Conservation (phyloP, 768 basidiomycete genomes). For the Ramaria sp. region DNA sequence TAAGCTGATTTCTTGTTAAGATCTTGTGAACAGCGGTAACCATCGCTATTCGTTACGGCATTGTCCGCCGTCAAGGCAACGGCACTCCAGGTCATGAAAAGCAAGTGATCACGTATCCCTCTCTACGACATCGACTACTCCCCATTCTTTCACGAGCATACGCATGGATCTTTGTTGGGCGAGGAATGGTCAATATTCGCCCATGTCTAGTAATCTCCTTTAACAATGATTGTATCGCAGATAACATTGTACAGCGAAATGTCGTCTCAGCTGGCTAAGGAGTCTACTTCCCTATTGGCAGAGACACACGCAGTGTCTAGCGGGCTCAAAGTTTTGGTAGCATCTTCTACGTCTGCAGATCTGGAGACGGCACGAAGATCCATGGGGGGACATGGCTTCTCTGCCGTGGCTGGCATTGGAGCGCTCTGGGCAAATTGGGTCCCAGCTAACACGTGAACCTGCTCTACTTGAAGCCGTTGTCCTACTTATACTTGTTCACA, state of each 20-base stretch:
- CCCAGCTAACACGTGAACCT: conserved; percentile 8
- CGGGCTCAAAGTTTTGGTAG: conserved; percentile 54
- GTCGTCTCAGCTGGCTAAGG: conserved; percentile 36
- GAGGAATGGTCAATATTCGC: conserved; percentile 36
- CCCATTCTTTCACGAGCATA: conserved; percentile 61
- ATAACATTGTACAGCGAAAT: conserved; percentile 39
- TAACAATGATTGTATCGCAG: conserved; percentile 21
- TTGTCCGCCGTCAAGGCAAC: conserved; percentile 61
- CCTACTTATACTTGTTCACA: conserved; percentile 15
- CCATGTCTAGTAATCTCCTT: neutral
- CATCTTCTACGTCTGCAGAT: conserved; percentile 41
- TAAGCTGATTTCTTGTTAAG: neutral
- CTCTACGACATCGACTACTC: conserved; percentile 59
- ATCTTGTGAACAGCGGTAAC: conserved; percentile 33
- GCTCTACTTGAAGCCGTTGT: neutral
- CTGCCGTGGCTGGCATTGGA: conserved; percentile 57
- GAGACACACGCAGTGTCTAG: conserved; percentile 65
- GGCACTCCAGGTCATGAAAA: conserved; percentile 45
- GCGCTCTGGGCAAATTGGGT: conserved; percentile 15
- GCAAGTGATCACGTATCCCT: conserved; percentile 65
- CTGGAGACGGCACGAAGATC: conserved; percentile 57
- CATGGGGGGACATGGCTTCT: conserved; percentile 73
- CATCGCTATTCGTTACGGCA: conserved; percentile 61
- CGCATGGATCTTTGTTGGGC: conserved; percentile 56
- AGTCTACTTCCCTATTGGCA: conserved; percentile 52